Conservation (phyloP, 352 stramenopile species). For the Detonula confervacea region DNA sequence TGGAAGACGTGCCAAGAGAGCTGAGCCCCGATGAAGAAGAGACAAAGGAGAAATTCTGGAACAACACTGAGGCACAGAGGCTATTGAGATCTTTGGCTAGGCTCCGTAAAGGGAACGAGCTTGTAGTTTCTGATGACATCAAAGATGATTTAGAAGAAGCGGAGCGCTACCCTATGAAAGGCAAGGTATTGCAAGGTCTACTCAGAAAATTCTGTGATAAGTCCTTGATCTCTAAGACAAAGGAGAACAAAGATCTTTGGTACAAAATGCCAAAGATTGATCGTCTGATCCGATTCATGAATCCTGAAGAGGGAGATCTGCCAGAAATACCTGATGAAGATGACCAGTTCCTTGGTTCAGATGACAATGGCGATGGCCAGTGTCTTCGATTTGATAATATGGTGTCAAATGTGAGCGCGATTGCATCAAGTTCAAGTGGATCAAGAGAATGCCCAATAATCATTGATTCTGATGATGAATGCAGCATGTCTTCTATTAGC, state of each 20-base stretch:
- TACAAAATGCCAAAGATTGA: neutral
- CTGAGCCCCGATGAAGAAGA: constrained; percentile 16
- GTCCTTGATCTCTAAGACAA: constrained; percentile 24
- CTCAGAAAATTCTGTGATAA: constrained; percentile 12
- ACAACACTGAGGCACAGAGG: constrained; percentile 23
- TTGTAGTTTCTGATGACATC: constrained; percentile 9
- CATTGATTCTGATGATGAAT: constrained; percentile 14
- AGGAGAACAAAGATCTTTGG: neutral
- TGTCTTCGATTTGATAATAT: neutral
- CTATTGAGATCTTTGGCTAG: constrained; percentile 35
- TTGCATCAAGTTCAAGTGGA: neutral
- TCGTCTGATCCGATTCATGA: constrained; percentile 20
- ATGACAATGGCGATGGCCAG: neutral
- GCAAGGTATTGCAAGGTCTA: neutral
- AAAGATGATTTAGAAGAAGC: constrained; percentile 26
- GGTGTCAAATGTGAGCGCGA: neutral
- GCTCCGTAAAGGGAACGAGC: constrained; percentile 9
- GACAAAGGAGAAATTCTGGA: constrained; percentile 28
- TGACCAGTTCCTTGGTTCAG: neutral
- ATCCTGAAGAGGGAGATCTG: constrained; percentile 16
- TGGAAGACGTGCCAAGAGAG: constrained; percentile 8
- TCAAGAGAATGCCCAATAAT: constrained; percentile 10
- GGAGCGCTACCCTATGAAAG: neutral
- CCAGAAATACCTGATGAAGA: neutral
- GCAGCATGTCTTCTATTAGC: constrained; percentile 7